Evolutionary conservation across 2,329 filamentous ascomycete genomes (phyloP).

Genomic region (Trichoderma polysporum): DNA sequence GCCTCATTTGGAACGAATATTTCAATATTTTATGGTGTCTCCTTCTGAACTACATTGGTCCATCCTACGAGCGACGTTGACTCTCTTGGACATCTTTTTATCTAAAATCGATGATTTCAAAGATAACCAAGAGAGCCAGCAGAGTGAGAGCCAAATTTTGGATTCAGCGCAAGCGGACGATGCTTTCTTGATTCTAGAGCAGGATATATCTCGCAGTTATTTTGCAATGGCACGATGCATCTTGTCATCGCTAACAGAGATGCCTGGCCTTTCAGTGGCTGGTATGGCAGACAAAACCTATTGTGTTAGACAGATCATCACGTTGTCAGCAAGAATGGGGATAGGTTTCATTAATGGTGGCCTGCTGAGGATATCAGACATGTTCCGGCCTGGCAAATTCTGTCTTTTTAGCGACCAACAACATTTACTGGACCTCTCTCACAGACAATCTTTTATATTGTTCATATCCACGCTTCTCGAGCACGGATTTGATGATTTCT

Average conservation of each 20-base stretch:
- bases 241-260: conserved; percentile 28
- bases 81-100: conserved; percentile 50
- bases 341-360: conserved; percentile 46
- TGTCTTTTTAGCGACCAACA: conserved; percentile 48
- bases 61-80: conserved; percentile 45
- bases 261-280: conserved; percentile 19
- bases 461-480: conserved; percentile 53
- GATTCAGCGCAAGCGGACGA: conserved; percentile 48
- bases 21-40: conserved; percentile 46
- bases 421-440: conserved; percentile 40
- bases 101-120: conserved; percentile 45
- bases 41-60: conserved; percentile 49
- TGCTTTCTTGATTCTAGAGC: conserved; percentile 47
- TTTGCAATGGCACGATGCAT: conserved; percentile 49
- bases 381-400: conserved; percentile 50
- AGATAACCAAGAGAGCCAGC: conserved; percentile 38
- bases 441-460: conserved; percentile 49
- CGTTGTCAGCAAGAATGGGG: conserved; percentile 47
- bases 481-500: conserved; percentile 47
- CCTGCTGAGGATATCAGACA: conserved; percentile 44
- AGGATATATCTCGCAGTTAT: conserved; percentile 46
- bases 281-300: conserved; percentile 27
- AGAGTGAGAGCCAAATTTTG: conserved; percentile 39
- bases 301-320: conserved; percentile 47
- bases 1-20: conserved; percentile 52